Base-by-base conservation (phyloP, 305 asterid genomes). In the Striga hermonthica region DNA sequence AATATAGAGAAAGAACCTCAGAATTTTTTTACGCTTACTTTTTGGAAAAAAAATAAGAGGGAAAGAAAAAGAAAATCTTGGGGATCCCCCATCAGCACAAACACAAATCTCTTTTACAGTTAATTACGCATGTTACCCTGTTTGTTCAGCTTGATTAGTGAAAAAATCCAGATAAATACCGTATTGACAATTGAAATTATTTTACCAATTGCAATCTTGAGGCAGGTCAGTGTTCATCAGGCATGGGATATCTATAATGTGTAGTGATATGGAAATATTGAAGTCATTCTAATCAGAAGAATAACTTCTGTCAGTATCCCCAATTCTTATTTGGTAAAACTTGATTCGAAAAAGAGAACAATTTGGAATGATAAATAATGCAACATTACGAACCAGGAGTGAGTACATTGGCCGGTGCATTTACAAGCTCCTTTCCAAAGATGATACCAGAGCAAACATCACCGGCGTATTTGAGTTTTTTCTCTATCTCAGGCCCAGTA, bases 321-420 rank as follows among this genome's bases (percentile, higher is more conserved):
- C 7, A 53, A 15, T 53, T 53, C 11, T 63, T 43, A 31, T 67
- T 64, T 3, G 12, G 15, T 43, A 65, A 39, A 16, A 39, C 5
- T 12, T 53, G 40, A 44, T 31, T 7, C 41, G 28, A 40, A 69
- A 65, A 38, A 61, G 16, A 22, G 15, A 14, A 56, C 9, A 41
- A 66, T 13, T 36, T 4, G 13, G 60, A 57, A 16, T 4, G 4
- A 45, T 3, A 65, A 22, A 7, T 8, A 66, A 9, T 12, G 49
- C 38, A 68, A 71, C 11, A 60, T 36, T 43, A 67, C 90, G 47
- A 59, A 88, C 97, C 99, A 71, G 99, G 99, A 8, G 97, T 93
- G 73, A 93, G 91, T 57, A 93, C 93, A 71, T 93, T 90, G 40
- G 99, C 95, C 6, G 97, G 99, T 59, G 99, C 92, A 78, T 93